Evolutionary conservation across 2,329 filamentous ascomycete species (phyloP).

Genomic region (Arachnopeziza araneosa): DNA sequence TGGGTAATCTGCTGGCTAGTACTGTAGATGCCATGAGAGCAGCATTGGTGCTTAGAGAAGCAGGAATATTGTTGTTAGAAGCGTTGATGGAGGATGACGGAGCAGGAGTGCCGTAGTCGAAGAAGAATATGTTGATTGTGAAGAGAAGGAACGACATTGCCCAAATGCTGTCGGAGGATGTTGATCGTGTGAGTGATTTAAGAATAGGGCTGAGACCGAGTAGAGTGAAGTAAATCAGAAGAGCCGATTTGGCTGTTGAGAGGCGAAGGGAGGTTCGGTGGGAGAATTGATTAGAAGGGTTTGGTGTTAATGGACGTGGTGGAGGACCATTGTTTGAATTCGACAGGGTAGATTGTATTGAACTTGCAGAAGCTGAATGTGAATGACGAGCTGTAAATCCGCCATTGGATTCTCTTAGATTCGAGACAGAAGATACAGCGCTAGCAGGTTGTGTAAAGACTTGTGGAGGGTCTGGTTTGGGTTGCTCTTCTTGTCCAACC

Average conservation of each 20-base stretch:
- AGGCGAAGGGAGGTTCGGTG: conserved; percentile 54
- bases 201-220: conserved; percentile 91
- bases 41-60: conserved; percentile 82
- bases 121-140: conserved; percentile 94
- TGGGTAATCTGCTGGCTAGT: conserved; percentile 80
- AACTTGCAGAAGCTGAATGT: conserved; percentile 50
- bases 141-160: conserved; percentile 91
- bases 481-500: conserved; percentile 63
- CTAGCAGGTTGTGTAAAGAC: conserved; percentile 5
- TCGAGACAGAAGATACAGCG: conserved; percentile 21
- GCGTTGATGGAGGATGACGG: conserved; percentile 52
- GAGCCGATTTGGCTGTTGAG: conserved; percentile 82
- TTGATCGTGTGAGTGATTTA: conserved; percentile 91
- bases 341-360: conserved; percentile 41
- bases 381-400: conserved; percentile 33
- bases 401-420: not conserved
- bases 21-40: conserved; percentile 96
- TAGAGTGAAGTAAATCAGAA: conserved; percentile 88
- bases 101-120: conserved; percentile 70
- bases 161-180: conserved; percentile 94
- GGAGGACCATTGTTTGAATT: conserved; percentile 13
- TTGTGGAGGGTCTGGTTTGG: conserved; percentile 12
- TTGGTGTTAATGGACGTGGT: conserved; percentile 28
- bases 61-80: conserved; percentile 36
- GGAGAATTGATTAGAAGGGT: conserved; percentile 21